A percentile compares a stretch with the other conserved stretches of the same genome.
phyloP scores from a whole-genome alignment of 1,284 basidiomycete species.

The Melampsora medusae region DNA sequence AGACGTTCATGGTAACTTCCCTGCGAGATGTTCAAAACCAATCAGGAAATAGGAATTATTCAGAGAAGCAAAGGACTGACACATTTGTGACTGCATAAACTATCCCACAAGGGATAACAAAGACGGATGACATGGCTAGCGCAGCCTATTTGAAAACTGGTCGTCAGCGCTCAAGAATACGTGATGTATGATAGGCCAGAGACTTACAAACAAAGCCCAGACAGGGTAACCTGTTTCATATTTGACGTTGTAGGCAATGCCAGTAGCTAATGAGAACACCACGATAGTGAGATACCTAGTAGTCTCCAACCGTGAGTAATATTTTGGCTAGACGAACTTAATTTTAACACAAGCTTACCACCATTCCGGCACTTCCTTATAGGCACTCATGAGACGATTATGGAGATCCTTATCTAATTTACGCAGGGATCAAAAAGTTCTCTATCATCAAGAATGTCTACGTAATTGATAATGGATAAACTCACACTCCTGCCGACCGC shows the following conservation, averaged over 20 bases:
- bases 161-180: too few relatives aligned
- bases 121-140: conserved; percentile 27
- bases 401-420: conserved; percentile 29
- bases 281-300: conserved; percentile 27
- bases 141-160: conserved; percentile 4
- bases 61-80: conserved; percentile 4
- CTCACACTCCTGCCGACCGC: conserved; percentile 18
- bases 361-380: conserved; percentile 32
- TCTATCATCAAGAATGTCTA: not conserved
- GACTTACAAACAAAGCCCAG: conserved; percentile 42
- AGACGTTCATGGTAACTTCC: conserved; percentile 37
- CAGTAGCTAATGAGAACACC: conserved; percentile 21
- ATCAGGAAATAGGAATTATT: not conserved
- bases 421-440: not conserved
- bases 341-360: conserved; percentile 20
- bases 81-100: conserved; percentile 40
- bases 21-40: not conserved
- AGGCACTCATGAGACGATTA: conserved; percentile 34
- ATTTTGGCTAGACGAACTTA: not conserved
- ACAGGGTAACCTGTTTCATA: conserved; percentile 41
- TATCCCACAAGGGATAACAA: conserved; percentile 42
- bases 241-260: conserved; percentile 29
- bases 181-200: not conserved
- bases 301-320: not conserved
- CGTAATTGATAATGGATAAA: not conserved